phyloP scores from a whole-genome alignment of 75 land plant species.

The Chamaecyparis obtusa region DNA sequence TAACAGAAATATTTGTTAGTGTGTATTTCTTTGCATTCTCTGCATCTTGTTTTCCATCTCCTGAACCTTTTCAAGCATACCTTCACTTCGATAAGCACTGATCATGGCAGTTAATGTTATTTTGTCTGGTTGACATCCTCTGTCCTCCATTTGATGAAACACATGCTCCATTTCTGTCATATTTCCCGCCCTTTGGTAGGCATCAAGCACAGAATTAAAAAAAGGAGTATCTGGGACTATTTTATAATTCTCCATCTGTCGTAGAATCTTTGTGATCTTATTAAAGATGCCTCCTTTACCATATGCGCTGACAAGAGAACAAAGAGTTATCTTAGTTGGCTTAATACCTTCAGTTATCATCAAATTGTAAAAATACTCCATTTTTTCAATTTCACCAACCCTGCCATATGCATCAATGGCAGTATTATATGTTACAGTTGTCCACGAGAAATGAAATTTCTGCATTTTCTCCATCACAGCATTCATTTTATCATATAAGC shows the following conservation, averaged over 20 bases:
- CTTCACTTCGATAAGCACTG: conserved; percentile 41
- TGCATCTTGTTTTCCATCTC: conserved; percentile 39
- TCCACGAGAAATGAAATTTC: conserved; percentile 49
- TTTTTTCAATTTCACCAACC: conserved; percentile 58
- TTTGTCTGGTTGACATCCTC: conserved; percentile 56
- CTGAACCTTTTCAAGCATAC: conserved; percentile 59
- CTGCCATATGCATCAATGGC: conserved; percentile 73
- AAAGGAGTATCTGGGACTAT: conserved; percentile 74
- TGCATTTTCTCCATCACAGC: conserved; percentile 68
- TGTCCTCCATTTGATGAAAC: conserved; percentile 60
- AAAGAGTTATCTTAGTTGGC: conserved; percentile 74
- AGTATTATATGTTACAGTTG: conserved; percentile 61
- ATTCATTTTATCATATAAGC: conserved; percentile 65
- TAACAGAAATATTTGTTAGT: neutral
- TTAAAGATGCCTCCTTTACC: conserved; percentile 51
- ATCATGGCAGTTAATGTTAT: conserved; percentile 65
- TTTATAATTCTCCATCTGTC: conserved; percentile 66
- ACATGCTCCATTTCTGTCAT: conserved; percentile 50
- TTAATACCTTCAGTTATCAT: conserved; percentile 79
- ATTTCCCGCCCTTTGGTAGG: conserved; percentile 65
- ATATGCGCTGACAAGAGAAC: conserved; percentile 69
- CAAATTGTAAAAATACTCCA: conserved; percentile 46
- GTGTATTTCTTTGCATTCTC: neutral
- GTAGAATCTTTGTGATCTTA: conserved; percentile 58
- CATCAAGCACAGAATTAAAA: conserved; percentile 72